Conservation (phyloP, 805 yeast species). For the Schwanniomyces occidentalis region DNA sequence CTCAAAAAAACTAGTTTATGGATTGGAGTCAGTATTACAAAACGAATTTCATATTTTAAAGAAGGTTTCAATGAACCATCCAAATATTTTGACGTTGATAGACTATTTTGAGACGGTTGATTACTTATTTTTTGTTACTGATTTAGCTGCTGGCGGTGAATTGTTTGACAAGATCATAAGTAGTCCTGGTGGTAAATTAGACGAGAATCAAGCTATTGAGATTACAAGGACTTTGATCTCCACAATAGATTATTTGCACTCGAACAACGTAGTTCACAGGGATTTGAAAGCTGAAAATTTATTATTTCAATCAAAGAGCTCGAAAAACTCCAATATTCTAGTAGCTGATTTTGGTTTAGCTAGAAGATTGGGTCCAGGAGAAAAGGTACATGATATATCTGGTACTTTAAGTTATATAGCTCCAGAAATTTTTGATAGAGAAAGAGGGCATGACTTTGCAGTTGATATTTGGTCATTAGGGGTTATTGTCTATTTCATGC, state of each 20-base stretch:
- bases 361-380: conserved; percentile 36
- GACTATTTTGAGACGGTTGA: conserved; percentile 72
- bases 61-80: conserved; percentile 49
- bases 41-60: conserved; percentile 61
- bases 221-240: conserved; percentile 51
- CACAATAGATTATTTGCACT: conserved; percentile 60
- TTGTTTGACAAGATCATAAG: conserved; percentile 58
- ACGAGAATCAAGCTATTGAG: conserved; percentile 48
- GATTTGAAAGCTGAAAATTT: conserved; percentile 75
- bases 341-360: conserved; percentile 71
- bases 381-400: conserved; percentile 47
- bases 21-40: conserved; percentile 52
- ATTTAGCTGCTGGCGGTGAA: conserved; percentile 68
- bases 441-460: conserved; percentile 54
- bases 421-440: conserved; percentile 58
- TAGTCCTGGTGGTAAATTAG: conserved; percentile 37
- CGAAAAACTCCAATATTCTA: conserved; percentile 38
- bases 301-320: conserved; percentile 42
- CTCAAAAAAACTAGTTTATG: conserved; percentile 49
- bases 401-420: conserved; percentile 79
- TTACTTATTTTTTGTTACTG: conserved; percentile 58
- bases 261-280: conserved; percentile 62
- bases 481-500: conserved; percentile 66
- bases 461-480: conserved; percentile 82
- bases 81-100: conserved; percentile 58